These are phyloP conservation scores for Kalanchoe fedtschenkoi DNA, from an alignment of 164 flowering plant genomes.

Conservation along the genomic window DNA sequence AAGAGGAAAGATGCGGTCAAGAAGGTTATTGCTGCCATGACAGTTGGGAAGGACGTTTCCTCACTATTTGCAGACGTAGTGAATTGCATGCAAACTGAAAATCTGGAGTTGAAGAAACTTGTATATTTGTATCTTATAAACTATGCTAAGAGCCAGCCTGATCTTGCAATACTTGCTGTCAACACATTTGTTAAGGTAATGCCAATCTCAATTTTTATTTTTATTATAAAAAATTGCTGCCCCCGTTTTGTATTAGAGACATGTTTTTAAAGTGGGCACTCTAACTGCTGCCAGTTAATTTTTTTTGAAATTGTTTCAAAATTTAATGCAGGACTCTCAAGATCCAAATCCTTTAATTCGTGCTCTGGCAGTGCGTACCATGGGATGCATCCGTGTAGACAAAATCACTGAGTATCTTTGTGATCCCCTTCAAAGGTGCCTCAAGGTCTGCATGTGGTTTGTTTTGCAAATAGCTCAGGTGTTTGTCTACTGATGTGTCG, in stretches of 20 bases:
- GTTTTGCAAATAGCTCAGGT: neutral
- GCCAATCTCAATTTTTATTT: neutral
- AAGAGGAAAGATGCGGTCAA: conserved; percentile 99
- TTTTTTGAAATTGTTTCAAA: too few species aligned
- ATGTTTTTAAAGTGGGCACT: neutral
- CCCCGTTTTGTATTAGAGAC: neutral
- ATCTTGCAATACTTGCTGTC: conserved; percentile 95
- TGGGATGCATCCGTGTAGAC: conserved; percentile 99
- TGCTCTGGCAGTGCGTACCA: conserved; percentile 94
- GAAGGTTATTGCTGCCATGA: conserved; percentile 99
- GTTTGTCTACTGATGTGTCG: neutral
- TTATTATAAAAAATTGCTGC: neutral
- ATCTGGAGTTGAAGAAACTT: conserved; percentile 96
- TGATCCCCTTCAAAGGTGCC: conserved; percentile 98
- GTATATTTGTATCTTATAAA: conserved; percentile 95
- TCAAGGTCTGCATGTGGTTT: conserved; percentile 49
- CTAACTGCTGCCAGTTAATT: too few species aligned
- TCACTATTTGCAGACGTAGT: conserved; percentile 97
- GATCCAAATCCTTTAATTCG: conserved; percentile 99
- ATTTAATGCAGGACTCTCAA: conserved; percentile 73
- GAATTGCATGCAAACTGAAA: conserved; percentile 99
- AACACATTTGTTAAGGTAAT: conserved; percentile 96
- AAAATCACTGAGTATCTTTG: conserved; percentile 97
- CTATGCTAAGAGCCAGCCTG: conserved; percentile 99
- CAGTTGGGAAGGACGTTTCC: conserved; percentile 99